Base-by-base conservation (phyloP, 225 moss, liverwort and hornwort species). In the Pseudisothecium myosuroides region DNA sequence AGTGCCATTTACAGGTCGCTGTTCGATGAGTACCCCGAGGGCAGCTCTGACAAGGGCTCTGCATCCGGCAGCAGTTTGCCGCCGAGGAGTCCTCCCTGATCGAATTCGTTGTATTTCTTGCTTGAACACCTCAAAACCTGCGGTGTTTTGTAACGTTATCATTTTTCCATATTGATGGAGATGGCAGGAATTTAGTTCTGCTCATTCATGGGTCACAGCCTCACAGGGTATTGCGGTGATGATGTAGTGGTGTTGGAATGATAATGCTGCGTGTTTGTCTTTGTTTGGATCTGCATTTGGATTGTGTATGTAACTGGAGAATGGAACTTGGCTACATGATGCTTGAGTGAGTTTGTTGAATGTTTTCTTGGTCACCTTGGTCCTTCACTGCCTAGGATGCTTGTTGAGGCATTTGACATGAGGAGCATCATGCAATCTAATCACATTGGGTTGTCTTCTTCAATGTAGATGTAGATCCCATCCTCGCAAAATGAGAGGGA, bases 1-100 rank as follows among this genome's bases (percentile, higher is more conserved):
- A 89, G 94, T 63, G 92, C 91, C 86, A 92, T 95, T 47, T 93
- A 95, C 89, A 76, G 89, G 74, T 68, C 93, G 8, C 56, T 93
- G 63, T 92, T 91, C 82, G 92, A 92, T 8, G 89, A 91, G 62
- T 80, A 85, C 86, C 87, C 92, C 6, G 84, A 80, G 84, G 85
- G 75, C 28, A 83, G 62, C 39, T 50, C 89, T 7, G 88, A 61
- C 62, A 56, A 63, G n/a, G 71, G 83, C 23, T 88, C 94, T 32
- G 84, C 89, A 39, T 92, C 93, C 67, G 92, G 66, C 43, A 92
- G 90, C 79, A 65, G 73, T 41, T 3, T 88, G 80, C 83, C 88
- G 67, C 83, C 88, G 0, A 68, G 36, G 64, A 87, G 78, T 78
- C 86, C 81, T 47, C 77, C 69, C 36, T 78, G 65, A n/a, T n/a